Conservation (phyloP, 2,329 filamentous ascomycete genomes). For the Beauveria asiatica region DNA sequence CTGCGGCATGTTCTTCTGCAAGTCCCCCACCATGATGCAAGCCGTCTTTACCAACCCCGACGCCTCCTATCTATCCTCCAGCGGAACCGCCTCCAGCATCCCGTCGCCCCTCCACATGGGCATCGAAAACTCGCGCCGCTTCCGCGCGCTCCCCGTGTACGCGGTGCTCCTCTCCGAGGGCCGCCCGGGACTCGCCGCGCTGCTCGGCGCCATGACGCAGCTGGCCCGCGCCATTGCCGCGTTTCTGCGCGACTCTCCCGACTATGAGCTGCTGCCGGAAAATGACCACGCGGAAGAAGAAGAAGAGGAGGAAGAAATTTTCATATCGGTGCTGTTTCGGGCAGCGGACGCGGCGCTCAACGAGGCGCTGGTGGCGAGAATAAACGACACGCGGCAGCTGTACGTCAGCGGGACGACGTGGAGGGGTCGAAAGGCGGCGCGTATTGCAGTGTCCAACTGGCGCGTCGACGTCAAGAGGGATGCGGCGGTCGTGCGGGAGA, state of each 20-base stretch:
- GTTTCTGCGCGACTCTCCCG: slow-evolving; percentile 51
- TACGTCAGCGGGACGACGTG: slow-evolving; percentile 79
- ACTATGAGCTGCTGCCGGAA: slow-evolving; percentile 58
- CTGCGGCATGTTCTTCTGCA: slow-evolving; percentile 80
- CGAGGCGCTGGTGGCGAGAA: slow-evolving; percentile 53
- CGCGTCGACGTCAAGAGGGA: slow-evolving; percentile 62
- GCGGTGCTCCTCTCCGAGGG: slow-evolving; percentile 71
- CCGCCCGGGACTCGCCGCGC: slow-evolving; percentile 53
- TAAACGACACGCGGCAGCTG: slow-evolving; percentile 66
- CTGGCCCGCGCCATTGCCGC: slow-evolving; percentile 60
- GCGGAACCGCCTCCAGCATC: slow-evolving; percentile 31
- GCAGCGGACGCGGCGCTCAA: slow-evolving; percentile 59
- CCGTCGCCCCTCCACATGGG: slow-evolving; percentile 81
- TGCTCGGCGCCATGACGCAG: slow-evolving; percentile 64
- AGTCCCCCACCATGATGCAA: slow-evolving; percentile 47
- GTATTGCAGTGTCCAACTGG: slow-evolving; percentile 87
- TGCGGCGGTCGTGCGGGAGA: slow-evolving; percentile 51
- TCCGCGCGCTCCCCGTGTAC: slow-evolving; percentile 85
- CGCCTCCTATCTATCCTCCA: slow-evolving; percentile 63
- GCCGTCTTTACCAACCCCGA: slow-evolving; percentile 74
- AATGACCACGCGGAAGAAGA: slow-evolving; percentile 20
- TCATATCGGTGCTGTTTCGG: slow-evolving; percentile 66
- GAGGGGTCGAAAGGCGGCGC: slow-evolving; percentile 62
- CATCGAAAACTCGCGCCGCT: slow-evolving; percentile 83
- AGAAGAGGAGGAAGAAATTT: slow-evolving; percentile 34